Base-by-base conservation (phyloP, 495 filamentous ascomycete species). In the Podospora fimiseda region DNA sequence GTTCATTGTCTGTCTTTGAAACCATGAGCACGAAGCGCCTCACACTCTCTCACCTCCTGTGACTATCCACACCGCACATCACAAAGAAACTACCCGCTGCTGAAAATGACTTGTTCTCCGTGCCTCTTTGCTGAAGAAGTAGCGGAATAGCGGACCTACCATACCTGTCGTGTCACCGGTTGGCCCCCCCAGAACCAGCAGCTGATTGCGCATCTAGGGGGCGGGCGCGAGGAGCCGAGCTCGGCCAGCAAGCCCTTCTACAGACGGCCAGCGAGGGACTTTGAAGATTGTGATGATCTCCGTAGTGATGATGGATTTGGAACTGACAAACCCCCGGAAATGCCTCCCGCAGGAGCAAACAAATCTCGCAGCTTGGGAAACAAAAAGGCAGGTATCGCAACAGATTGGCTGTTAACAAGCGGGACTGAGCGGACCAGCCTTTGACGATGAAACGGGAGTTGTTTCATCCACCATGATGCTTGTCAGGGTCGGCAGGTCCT, bases 391-490 rank as follows among this genome's bases (percentile, higher is more conserved):
- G 15, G 27, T 20, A 3, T 20, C 27, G 16, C 19, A 48, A 48
- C 47, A 56, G 47, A 41, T 8, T 15, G 15, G 55, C 45, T 40
- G 44, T 39, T 37, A 37, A 37, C 21, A 20, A 44, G 43, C 16
- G 38, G 43, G 21, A 24, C 39, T 18, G 43, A 38, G 42, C 43
- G 46, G 48, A 41, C 51, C 36, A 20, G 37, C 6, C 19, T 43
- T 16, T 9, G 58, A 36, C 44, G 44, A 55, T 63, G 60, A 63
- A 63, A 63, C 60, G 51, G 51, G 36, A 40, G 36, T 45, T 52
- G 61, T 64, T 64, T 64, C 61, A 64, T 53, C 53, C 51, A 59
- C 43, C 24, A 51, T 36, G 47, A 43, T 40, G 22, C 45, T 21
- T n/a, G 42, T 53, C 44, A 52, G 50, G 19, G 51, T 20, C 14